Evolutionary conservation across 78 protist genomes (phyloP), one percentile per base, ranked within the genome.

Genomic region (Polysphondylium violaceum): DNA sequence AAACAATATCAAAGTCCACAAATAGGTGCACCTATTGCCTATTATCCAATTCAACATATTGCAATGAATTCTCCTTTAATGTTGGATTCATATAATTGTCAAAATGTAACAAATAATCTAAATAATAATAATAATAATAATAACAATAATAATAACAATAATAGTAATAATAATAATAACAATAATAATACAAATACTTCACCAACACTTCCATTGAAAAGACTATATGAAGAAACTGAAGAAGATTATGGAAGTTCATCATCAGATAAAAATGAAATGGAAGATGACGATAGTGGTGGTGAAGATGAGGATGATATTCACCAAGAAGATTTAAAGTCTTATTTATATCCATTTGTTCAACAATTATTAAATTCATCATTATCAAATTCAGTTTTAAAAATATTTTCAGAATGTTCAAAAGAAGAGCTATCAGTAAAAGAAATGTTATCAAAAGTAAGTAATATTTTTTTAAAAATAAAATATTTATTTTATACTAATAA

Each of bases 391-490:
- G 43, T 77, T 35, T n/a, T 50, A 31, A 31, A n/a, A 35, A 12
- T 78, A 21, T 29, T 78, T 25, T 67, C 76, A 27, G 76, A 65
- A 35, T 78, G 88, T 78, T 21, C 56, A 25, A 65, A 53, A 65
- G 88, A 78, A 51, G 36, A 63, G 19, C 47, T 78, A 17, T 53
- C 88, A 8, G 76, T 78, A 38, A 65, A 63, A 35, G 31, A 44
- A 33, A 53, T 78, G 71, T 78, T 78, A 67, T 36, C 56, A 47
- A 78, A 78, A 25, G 88, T 78, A 78, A 19, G 64, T 78, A 19
- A 2, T 63, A 63, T 8, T 3, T 43, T 61, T 12, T 25, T 44
- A 31, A 25, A 55, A 74, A 33, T 56, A 33, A 35, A 38, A 56
- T 55, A 33, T 2, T 53, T 16, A 17, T 65, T 9, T 6, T n/a